These are phyloP conservation scores for Anisodus acutangulus DNA, from an alignment of 257 asterid genomes.

Conservation along the genomic window DNA sequence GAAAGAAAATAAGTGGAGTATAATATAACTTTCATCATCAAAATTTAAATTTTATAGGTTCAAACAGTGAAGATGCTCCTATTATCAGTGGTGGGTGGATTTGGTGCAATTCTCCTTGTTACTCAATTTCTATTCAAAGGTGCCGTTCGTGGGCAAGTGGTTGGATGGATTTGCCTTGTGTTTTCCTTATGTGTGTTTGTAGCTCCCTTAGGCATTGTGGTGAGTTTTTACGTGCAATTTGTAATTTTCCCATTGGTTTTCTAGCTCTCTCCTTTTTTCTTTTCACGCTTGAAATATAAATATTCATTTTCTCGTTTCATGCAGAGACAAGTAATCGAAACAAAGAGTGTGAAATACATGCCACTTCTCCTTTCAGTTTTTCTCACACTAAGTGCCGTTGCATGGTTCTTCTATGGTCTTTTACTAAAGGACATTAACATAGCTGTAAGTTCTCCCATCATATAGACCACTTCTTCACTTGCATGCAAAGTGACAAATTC, in stretches of 20 bases:
- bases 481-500: too few species aligned
- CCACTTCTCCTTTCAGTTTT: constrained; percentile 54
- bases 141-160: constrained; percentile 41
- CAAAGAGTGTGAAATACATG: constrained; percentile 58
- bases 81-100: constrained; percentile 48
- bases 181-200: constrained; percentile 69
- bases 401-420: constrained; percentile 62
- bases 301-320: too few species aligned
- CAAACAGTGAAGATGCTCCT: constrained; percentile 51
- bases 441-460: constrained; percentile 42
- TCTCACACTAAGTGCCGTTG: constrained; percentile 56
- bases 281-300: too few species aligned
- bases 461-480: not conserved
- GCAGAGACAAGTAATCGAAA: constrained; percentile 60
- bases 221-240: not conserved
- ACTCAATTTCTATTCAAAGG: constrained; percentile 50
- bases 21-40: too few species aligned
- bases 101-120: constrained; percentile 50
- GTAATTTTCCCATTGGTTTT: too few species aligned
- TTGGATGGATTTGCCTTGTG: constrained; percentile 71
- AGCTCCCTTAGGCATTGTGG: constrained; percentile 68
- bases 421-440: constrained; percentile 53
- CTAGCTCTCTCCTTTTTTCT: too few species aligned
- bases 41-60: constrained; percentile 33
- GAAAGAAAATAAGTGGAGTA: not conserved